A percentile compares a stretch with the other conserved stretches of the same genome.
Conservation (phyloP, 352 stramenopile genomes). For the Aphanomyces stellatus region DNA sequence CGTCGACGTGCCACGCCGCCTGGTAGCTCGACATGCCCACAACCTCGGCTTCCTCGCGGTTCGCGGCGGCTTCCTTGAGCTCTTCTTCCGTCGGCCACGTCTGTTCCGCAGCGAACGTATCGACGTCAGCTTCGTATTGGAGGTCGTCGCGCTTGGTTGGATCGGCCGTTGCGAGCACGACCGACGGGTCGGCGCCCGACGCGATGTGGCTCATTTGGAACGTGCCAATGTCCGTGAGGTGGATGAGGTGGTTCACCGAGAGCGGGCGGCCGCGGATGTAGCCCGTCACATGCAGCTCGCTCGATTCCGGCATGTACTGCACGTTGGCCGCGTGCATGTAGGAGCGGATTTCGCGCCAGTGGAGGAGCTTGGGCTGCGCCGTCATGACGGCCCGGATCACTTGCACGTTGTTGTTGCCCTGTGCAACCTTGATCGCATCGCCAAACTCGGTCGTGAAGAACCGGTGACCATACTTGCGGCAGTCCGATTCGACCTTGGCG, state of each 20-base stretch:
- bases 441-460: constrained; percentile 88
- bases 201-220: constrained; percentile 83
- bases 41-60: constrained; percentile 44
- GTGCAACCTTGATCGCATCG: constrained; percentile 65
- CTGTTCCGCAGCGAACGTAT: constrained; percentile 95
- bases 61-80: constrained; percentile 77
- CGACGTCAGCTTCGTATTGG: constrained; percentile 83
- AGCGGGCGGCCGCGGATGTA: constrained; percentile 94
- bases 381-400: constrained; percentile 75
- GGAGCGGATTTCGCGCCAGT: constrained; percentile 82
- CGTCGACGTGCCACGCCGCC: constrained; percentile 87
- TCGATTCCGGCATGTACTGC: background rate
- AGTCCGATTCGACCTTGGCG: constrained; percentile 58
- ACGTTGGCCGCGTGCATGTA: constrained; percentile 74
- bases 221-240: constrained; percentile 95
- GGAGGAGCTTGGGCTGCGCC: constrained; percentile 71
- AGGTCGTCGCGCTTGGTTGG: constrained; percentile 65
- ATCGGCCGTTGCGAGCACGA: constrained; percentile 60
- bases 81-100: constrained; percentile 96
- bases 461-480: constrained; percentile 78
- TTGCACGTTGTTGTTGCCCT: constrained; percentile 70
- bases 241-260: constrained; percentile 92
- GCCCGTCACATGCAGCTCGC: constrained; percentile 80
- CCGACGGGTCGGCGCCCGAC: constrained; percentile 22
- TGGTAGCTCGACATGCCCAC: constrained; percentile 89